Evolutionary conservation across 306 rosid species (phyloP).

Genomic region (Carpinus viminea): DNA sequence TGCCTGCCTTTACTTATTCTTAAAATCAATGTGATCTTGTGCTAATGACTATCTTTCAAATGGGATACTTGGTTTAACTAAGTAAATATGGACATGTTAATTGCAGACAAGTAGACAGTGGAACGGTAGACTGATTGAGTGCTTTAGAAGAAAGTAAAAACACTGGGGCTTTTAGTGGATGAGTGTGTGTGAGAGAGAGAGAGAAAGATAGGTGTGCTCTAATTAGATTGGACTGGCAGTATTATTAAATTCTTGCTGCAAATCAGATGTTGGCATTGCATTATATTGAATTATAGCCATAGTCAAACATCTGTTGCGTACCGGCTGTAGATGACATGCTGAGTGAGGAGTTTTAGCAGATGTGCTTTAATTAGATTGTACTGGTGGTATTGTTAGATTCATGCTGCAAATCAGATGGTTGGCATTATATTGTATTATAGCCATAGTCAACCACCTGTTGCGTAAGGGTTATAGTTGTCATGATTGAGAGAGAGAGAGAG

Average conservation of each 20-base stretch:
- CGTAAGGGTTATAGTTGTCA: neutral
- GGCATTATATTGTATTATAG: neutral
- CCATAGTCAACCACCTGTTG: too few species aligned
- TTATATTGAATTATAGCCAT: neutral
- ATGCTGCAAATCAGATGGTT: neutral
- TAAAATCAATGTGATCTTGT: neutral
- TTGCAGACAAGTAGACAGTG: neutral
- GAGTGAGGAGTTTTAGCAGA: neutral
- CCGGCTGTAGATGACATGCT: too few species aligned
- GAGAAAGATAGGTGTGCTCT: too few species aligned
- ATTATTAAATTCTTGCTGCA: neutral
- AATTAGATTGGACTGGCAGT: too few species aligned
- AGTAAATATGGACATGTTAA: neutral
- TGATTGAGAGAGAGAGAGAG: too few species aligned
- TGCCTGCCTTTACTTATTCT: neutral
- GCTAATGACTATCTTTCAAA: neutral
- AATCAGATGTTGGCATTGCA: neutral
- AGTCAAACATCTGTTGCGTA: too few species aligned
- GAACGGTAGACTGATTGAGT: neutral
- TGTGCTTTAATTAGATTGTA: neutral
- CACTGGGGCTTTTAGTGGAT: neutral
- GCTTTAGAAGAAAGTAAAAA: neutral
- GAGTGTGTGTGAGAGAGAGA: too few species aligned
- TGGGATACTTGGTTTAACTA: neutral
- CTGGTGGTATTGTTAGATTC: neutral